Evolutionary conservation across 768 basidiomycete species (phyloP), one percentile per base, ranked within the genome.

Genomic region (Leccinum longicurvipes): DNA sequence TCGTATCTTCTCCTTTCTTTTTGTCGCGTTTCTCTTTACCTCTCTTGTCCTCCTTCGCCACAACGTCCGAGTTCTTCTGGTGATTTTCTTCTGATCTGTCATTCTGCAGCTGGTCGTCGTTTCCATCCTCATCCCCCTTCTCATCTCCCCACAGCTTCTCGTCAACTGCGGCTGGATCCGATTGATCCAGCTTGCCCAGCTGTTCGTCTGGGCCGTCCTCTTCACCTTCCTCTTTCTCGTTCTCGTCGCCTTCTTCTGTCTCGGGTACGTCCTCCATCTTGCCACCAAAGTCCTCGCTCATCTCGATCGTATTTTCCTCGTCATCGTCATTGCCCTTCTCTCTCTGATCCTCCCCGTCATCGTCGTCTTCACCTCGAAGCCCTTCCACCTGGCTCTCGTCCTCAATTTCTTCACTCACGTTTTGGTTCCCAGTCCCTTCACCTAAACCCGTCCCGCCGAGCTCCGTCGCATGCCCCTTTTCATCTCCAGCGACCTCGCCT

Each of bases 91-190:
- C 74, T 34, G 85, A 83, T 61, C 77, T 81, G 59, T 90, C 85
- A 59, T 89, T 74, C 53, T 84, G 74, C 23, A 79, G 74, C 67
- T 85, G 82, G 46, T 83, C 72, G 46, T 83, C 72, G n/a, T 78
- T 66, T 49, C 52, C 47, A n/a, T 83, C 78, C 25, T 81, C 77
- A 4, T 82, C 78, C 12, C 82, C 82, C 49, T 77, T 71, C 62
- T 96, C 88, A 59, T 95, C 91, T 19, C 90, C 93, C 96, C 97
- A 98, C 61, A 99, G 76, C 75, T 98, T 98, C 74, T 99, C 96
- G 66, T 98, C 96, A 15, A 97, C 82, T 0, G 87, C 86, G 24
- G 83, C 79, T 9, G 91, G 88, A 73, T 98, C 96, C 17, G 81
- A 76, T 2, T 85, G 81, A 72, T 96, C 93, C 29, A 98, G 74